These are phyloP conservation scores for Aspergillus udagawae DNA, from an alignment of 2,329 filamentous ascomycete species.

Conservation along the genomic window DNA sequence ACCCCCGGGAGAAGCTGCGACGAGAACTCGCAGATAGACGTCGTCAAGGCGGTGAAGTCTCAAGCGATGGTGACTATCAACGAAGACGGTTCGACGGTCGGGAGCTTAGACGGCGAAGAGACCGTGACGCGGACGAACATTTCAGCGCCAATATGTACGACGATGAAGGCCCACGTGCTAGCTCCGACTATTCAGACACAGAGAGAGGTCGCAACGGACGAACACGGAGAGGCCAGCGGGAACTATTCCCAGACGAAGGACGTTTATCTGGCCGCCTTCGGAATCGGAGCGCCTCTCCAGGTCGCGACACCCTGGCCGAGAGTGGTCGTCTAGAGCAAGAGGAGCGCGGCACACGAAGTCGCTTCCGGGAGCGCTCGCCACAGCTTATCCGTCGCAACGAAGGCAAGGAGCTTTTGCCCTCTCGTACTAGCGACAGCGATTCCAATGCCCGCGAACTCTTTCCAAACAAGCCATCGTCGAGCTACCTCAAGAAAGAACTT, in stretches of 20 bases:
- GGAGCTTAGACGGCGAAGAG: slow-evolving; percentile 43
- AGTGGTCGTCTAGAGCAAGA: slow-evolving; percentile 30
- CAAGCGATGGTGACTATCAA: slow-evolving; percentile 41
- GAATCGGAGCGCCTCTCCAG: slow-evolving; percentile 59
- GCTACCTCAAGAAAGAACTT: slow-evolving; percentile 53
- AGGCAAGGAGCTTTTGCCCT: slow-evolving; percentile 60
- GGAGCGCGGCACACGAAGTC: slow-evolving; percentile 35
- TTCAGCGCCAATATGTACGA: slow-evolving; percentile 83
- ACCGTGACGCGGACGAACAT: slow-evolving; percentile 49
- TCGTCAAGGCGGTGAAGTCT: slow-evolving; percentile 32
- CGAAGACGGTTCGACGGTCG: slow-evolving; percentile 60
- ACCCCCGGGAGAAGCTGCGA: slow-evolving; percentile 69
- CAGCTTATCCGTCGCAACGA: slow-evolving; percentile 33
- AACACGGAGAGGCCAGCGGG: slow-evolving; percentile 27
- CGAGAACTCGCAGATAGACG: slow-evolving; percentile 48
- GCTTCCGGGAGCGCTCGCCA: slow-evolving; percentile 43
- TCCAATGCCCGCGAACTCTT: slow-evolving; percentile 46
- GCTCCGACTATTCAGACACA: slow-evolving; percentile 25
- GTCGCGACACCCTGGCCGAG: slow-evolving; percentile 47
- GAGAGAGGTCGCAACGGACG: slow-evolving; percentile 27
- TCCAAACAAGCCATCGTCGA: slow-evolving; percentile 38
- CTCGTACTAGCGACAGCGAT: slow-evolving; percentile 19
- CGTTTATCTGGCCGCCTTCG: slow-evolving; percentile 47
- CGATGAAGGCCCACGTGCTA: slow-evolving; percentile 50
- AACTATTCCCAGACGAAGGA: slow-evolving; percentile 38